Evolutionary conservation across 2,329 filamentous ascomycete genomes (phyloP), one percentile per base, ranked within the genome.

Genomic region (Fusarium burgessii): DNA sequence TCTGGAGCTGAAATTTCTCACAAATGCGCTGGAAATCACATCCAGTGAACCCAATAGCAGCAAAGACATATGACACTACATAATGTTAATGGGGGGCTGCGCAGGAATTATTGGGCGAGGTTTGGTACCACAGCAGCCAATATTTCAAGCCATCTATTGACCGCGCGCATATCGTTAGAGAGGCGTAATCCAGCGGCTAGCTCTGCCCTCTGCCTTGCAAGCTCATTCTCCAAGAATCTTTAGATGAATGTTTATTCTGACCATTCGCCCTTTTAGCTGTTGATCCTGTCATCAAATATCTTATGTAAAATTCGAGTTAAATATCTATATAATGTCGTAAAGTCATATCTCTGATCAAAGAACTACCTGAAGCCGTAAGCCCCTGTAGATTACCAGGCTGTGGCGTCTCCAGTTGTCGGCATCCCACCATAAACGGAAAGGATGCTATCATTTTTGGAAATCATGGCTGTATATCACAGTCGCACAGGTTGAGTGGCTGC

Each of bases 31-130:
- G 17, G 3, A 7, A 25, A 3, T 11, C 5, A 1, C 8, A 10
- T 5, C 0, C 20, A 36, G 17, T 23, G 23, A 23, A 23, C 33
- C 33, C 33, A 36, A 36, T 3, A n/a, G 17, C 18, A n/a, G 17
- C 36, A 18, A n/a, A n/a, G 36, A 15, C 10, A 17, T 10, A 38
- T 8, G 36, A 18, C 36, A 7, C 36, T n/a, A 11, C 7, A 17
- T 17, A 38, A 11, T n/a, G 10, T 11, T 38, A 5, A 7, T 2
- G 18, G 7, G n/a, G 49, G 49, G 33, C 1, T 29, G 14, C 15
- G 29, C 2, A 1, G 13, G 0, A 23, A 15, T 51, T 17, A 29
- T 52, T 40, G 23, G 49, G 18, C 0, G 18, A 20, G 3, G 33
- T 2, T 1, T 38, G 33, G 49, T 52, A 1, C 2, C 33, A 52